These are phyloP conservation scores for Senna siamea DNA, from an alignment of 306 rosid genomes.

Conservation along the genomic window DNA sequence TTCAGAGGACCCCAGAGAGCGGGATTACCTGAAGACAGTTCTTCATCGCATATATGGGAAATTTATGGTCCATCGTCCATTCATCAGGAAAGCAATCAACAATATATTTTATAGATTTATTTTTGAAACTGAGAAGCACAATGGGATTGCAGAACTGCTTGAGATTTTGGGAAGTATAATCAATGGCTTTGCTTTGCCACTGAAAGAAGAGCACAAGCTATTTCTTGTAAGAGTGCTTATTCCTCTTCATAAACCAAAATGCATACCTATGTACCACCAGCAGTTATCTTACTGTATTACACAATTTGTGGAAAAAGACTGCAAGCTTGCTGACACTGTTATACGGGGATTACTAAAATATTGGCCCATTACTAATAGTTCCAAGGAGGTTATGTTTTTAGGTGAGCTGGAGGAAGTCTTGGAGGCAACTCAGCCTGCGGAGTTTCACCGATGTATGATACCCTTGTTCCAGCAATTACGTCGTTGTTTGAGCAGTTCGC, in stretches of 20 bases:
- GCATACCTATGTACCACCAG: conserved; percentile 91
- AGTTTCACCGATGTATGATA: conserved; percentile 91
- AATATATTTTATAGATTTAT: conserved; percentile 84
- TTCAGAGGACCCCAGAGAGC: conserved; percentile 96
- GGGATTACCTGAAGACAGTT: conserved; percentile 94
- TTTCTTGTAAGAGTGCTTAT: conserved; percentile 92
- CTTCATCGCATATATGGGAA: conserved; percentile 96
- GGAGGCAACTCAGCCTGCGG: conserved; percentile 94
- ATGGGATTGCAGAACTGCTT: conserved; percentile 90
- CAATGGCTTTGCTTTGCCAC: conserved; percentile 93
- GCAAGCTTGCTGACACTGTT: conserved; percentile 97
- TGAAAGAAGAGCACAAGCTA: conserved; percentile 97
- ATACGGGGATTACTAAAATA: conserved; percentile 87
- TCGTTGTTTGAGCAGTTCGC: conserved; percentile 91
- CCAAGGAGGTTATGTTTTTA: conserved; percentile 98
- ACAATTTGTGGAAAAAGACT: conserved; percentile 95
- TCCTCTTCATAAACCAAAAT: conserved; percentile 97
- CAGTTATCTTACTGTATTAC: conserved; percentile 93
- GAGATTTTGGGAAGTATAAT: conserved; percentile 98
- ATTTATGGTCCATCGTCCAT: conserved; percentile 97
- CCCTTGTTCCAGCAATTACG: conserved; percentile 83
- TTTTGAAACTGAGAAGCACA: conserved; percentile 97
- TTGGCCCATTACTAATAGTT: conserved; percentile 96
- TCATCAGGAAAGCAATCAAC: conserved; percentile 93
- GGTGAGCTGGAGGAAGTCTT: conserved; percentile 97